These are phyloP conservation scores for Geoglossum cookeanum DNA, from an alignment of 2,329 filamentous ascomycete species.

Conservation along the genomic window DNA sequence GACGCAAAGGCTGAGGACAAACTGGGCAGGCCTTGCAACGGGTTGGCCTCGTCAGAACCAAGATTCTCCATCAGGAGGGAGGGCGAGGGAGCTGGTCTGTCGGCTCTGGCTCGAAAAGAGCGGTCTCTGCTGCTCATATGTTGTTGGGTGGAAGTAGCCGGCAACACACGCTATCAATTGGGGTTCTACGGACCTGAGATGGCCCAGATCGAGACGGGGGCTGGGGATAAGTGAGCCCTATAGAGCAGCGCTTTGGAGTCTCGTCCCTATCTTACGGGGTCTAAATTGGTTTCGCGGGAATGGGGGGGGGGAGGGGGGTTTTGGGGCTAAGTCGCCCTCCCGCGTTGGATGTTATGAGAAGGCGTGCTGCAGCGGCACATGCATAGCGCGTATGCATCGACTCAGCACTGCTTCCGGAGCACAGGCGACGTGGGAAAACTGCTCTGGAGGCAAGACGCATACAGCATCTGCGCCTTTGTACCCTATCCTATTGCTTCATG, in stretches of 20 bases:
- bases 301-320: neutral
- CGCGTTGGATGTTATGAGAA: neutral
- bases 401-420: no score
- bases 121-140: neutral
- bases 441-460: no score
- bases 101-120: neutral
- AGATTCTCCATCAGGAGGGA: neutral
- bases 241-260: neutral
- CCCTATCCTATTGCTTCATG: no score
- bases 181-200: neutral
- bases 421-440: no score
- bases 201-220: neutral
- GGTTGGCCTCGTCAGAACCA: neutral
- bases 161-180: neutral
- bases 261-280: neutral
- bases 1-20: neutral
- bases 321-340: neutral
- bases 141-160: neutral
- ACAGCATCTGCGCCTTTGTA: no score
- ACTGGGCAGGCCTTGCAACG: constrained; percentile 1
- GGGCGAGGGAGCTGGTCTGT: neutral
- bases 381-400: no score
- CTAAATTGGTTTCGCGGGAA: neutral
- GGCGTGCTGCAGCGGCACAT: no score
- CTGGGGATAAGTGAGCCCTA: neutral